phyloP scores from a whole-genome alignment of 345 rosid genomes.

The Gynandropsis gynandra region DNA sequence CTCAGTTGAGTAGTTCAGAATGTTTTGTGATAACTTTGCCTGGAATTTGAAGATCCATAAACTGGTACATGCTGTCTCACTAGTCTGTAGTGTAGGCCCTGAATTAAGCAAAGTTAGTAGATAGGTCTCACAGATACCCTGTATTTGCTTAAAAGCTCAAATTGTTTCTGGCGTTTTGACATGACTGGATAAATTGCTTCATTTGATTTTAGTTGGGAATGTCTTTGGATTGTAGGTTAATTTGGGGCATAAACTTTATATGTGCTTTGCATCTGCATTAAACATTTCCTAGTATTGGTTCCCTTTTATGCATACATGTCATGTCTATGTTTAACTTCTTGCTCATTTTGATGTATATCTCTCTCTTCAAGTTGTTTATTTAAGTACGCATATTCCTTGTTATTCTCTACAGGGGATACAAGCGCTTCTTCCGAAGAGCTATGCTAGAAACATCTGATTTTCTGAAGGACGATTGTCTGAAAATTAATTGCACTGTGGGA shows the following conservation, averaged over 20 bases:
- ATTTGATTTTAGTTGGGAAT: neutral
- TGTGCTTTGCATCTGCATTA: neutral
- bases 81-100: conserved; percentile 7
- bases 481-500: conserved; percentile 84
- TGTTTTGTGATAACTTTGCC: neutral
- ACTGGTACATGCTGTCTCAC: conserved; percentile 1
- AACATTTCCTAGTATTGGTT: neutral
- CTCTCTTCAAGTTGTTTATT: neutral
- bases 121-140: neutral
- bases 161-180: neutral
- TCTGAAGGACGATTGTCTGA: conserved; percentile 84
- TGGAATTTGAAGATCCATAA: neutral
- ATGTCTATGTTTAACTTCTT: neutral
- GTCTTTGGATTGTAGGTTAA: neutral
- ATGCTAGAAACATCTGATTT: conserved; percentile 77
- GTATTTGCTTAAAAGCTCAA: neutral
- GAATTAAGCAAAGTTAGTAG: neutral
- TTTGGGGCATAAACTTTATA: neutral
- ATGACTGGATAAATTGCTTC: neutral
- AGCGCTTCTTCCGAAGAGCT: conserved; percentile 74
- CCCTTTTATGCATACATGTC: neutral
- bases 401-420: conserved; percentile 66
- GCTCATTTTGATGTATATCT: conserved; percentile 5
- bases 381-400: neutral
- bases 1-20: neutral